Base-by-base conservation (phyloP, 202 grass and related monocot genomes). In the Schoenoplectus triqueter region DNA sequence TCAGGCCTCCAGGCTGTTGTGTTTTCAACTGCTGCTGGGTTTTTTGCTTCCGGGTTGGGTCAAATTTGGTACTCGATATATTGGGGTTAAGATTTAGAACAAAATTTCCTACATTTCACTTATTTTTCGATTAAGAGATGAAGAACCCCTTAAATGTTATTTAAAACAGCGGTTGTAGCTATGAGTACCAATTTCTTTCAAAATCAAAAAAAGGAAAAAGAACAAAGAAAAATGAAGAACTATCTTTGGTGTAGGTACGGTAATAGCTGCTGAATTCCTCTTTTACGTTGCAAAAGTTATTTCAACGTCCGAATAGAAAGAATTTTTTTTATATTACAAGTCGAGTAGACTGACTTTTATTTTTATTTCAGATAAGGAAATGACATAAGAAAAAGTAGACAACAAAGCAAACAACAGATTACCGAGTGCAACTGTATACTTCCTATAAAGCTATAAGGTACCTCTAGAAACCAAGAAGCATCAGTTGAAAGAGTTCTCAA, bases 401-500 rank as follows among this genome's bases (percentile, higher is more conserved):
- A 60, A 17, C 44, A 55, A 55, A 75, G 2, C 2, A 5, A 69
- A 4, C 42, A 49, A 41, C 10, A 22, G 54, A 17, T 71, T 48
- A 19, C 13, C 7, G 47, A 15, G 14, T 14, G 47, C 40, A 19
- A n/a, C 31, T 31, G 31, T 31, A 0, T 19, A 49, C 68, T 15
- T 1, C 3, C 10, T 76, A 11, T 31, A 40, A 7, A 31, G 39
- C 15, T 64, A 6, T 3, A 18, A 56, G 11, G 51, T 49, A n/a
- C 46, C 15, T 73, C n/a, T 19, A 47, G 7, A 20, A 18, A 49
- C 2, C 45, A 73, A 17, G 56, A 20, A 81, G 39, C 45, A 82
- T 82, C 17, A 82, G n/a, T 52, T 82, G 46, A 68, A 5, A 21
- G 63, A 69, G 17, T 82, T 82, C 63, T 68, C 80, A 51, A 40